Conservation (phyloP, 495 filamentous ascomycete genomes). For the Tuber borchii region DNA sequence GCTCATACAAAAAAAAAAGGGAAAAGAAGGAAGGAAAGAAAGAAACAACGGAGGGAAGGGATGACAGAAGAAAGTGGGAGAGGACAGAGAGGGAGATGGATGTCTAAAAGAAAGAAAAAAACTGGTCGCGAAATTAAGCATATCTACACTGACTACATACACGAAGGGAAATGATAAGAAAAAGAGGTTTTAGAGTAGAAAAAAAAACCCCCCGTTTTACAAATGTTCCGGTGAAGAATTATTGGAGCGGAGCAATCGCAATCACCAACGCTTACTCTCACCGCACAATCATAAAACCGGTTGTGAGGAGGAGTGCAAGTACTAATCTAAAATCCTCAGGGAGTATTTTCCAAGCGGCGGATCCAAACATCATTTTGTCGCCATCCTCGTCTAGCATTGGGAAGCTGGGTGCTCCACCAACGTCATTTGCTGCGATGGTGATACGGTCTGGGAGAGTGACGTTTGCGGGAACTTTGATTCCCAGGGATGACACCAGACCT, state of each 20-base stretch:
- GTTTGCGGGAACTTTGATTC: conserved; percentile 10
- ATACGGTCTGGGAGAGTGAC: conserved; percentile 2
- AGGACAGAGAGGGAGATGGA: background rate
- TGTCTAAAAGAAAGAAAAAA: background rate
- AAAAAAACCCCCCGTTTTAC: background rate
- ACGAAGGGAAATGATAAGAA: background rate
- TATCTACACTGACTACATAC: background rate
- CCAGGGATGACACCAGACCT: conserved; percentile 10
- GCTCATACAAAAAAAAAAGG: background rate
- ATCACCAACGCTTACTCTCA: background rate
- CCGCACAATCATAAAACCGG: background rate
- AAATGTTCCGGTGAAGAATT: background rate
- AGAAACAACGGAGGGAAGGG: too few species aligned
- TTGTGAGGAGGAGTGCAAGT: background rate
- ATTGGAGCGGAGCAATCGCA: background rate
- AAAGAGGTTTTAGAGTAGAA: background rate
- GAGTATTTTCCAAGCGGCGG: background rate
- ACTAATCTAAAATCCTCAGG: conserved; percentile 1
- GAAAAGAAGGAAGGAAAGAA: background rate
- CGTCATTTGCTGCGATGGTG: background rate
- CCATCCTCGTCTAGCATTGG: conserved; percentile 14
- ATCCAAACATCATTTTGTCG: conserved; percentile 12
- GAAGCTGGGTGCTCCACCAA: conserved; percentile 12
- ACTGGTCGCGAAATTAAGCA: background rate
- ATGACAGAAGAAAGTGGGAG: background rate